Evolutionary conservation across 78 protist genomes (phyloP).

Genomic region (Cavenderia fasciculata): DNA sequence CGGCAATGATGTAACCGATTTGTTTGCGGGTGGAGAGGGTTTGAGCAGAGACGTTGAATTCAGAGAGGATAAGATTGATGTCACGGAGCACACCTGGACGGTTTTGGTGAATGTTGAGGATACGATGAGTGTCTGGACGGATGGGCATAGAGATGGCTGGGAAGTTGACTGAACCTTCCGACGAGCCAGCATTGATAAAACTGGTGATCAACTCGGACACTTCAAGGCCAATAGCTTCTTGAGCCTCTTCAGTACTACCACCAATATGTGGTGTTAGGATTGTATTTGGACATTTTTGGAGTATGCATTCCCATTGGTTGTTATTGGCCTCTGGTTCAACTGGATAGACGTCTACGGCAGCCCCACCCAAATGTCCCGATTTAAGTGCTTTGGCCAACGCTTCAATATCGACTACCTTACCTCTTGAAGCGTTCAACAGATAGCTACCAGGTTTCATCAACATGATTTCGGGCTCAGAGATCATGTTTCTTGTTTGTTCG

Average conservation of each 20-base stretch:
- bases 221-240: constrained; percentile 94
- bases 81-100: constrained; percentile 93
- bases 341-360: constrained; percentile 94
- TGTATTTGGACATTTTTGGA: constrained; percentile 88
- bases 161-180: constrained; percentile 93
- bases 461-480: constrained; percentile 76
- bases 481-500: constrained; percentile 82
- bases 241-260: constrained; percentile 96
- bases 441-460: constrained; percentile 85
- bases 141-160: constrained; percentile 85
- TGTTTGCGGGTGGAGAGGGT: constrained; percentile 69
- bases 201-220: constrained; percentile 80
- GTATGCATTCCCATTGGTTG: constrained; percentile 64
- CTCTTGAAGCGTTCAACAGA: constrained; percentile 91
- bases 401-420: constrained; percentile 85
- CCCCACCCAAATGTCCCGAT: constrained; percentile 91
- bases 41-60: constrained; percentile 82
- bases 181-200: constrained; percentile 86
- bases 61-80: constrained; percentile 80
- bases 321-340: constrained; percentile 90
- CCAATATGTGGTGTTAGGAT: constrained; percentile 96
- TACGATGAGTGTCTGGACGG: constrained; percentile 78
- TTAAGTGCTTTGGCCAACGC: constrained; percentile 85
- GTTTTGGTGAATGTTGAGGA: constrained; percentile 90
- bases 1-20: constrained; percentile 82